Evolutionary conservation across 2,329 filamentous ascomycete genomes (phyloP).

Genomic region (Hyphodiscus sp.): DNA sequence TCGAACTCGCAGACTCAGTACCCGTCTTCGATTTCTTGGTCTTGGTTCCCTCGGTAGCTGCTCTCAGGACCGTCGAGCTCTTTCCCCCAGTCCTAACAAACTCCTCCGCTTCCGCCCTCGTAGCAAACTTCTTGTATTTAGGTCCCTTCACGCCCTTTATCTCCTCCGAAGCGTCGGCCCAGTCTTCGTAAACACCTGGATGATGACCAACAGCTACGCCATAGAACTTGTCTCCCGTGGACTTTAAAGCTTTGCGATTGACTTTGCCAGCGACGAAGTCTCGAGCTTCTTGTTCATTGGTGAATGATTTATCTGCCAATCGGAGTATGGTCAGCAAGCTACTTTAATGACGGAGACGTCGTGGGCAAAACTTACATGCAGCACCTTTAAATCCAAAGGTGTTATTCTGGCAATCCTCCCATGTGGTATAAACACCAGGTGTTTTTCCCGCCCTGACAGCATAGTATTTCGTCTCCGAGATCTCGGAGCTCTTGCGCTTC

Average conservation of each 20-base stretch:
- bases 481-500: constrained; percentile 23
- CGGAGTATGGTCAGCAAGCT: not conserved
- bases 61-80: constrained; percentile 12
- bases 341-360: not conserved
- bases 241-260: constrained; percentile 26
- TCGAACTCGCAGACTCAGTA: not conserved
- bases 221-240: constrained; percentile 43
- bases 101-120: constrained; percentile 65
- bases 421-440: constrained; percentile 57
- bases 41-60: constrained; percentile 10
- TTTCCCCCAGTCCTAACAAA: constrained; percentile 52
- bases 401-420: constrained; percentile 54
- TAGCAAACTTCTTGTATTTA: constrained; percentile 64
- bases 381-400: constrained; percentile 58
- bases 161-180: constrained; percentile 65
- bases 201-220: constrained; percentile 52
- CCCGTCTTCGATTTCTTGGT: constrained; percentile 16
- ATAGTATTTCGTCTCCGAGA: constrained; percentile 46
- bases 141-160: constrained; percentile 67
- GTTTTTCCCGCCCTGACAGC: constrained; percentile 50
- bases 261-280: constrained; percentile 62
- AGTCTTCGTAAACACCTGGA: constrained; percentile 55
- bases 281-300: constrained; percentile 66
- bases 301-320: constrained; percentile 70
- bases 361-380: constrained; percentile 50